A percentile compares a stretch with the other conserved stretches of the same genome.
Evolutionary conservation across 2,329 filamentous ascomycete genomes (phyloP).

Genomic region (Rosellinia necatrix): DNA sequence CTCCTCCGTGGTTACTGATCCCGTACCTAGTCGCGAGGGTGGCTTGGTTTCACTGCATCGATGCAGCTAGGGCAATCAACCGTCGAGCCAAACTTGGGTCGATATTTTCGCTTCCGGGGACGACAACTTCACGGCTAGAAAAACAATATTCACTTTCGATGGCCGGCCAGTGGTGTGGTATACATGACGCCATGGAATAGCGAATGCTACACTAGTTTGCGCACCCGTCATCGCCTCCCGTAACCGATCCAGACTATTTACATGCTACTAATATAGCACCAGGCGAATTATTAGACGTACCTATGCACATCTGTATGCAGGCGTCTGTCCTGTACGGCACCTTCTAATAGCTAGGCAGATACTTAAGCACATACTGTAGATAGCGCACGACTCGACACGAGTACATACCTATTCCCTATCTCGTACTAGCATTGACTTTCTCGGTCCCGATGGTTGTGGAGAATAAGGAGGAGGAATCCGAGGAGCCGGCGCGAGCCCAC

Average conservation of each 20-base stretch:
- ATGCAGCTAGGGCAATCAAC: constrained; percentile 20
- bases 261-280: background rate
- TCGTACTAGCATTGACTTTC: background rate
- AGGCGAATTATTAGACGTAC: background rate
- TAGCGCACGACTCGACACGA: background rate
- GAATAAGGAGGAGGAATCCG: background rate
- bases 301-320: too few relatives aligned
- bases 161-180: background rate
- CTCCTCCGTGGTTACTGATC: too few relatives aligned
- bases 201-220: too few relatives aligned
- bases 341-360: too few relatives aligned
- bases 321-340: too few relatives aligned
- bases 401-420: too few relatives aligned
- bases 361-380: too few relatives aligned
- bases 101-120: constrained; percentile 1
- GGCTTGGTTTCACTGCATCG: constrained; percentile 26
- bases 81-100: too few relatives aligned
- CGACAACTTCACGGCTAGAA: background rate
- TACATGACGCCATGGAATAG: background rate
- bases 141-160: constrained; percentile 5
- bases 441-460: constrained; percentile 10
- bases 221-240: background rate
- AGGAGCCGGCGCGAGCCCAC: constrained; percentile 9
- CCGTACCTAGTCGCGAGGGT: too few relatives aligned
- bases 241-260: constrained; percentile 2